Evolutionary conservation across 2,329 filamentous ascomycete genomes (phyloP), one percentile per base, ranked within the genome.

Genomic region (Cadophora gregata): DNA sequence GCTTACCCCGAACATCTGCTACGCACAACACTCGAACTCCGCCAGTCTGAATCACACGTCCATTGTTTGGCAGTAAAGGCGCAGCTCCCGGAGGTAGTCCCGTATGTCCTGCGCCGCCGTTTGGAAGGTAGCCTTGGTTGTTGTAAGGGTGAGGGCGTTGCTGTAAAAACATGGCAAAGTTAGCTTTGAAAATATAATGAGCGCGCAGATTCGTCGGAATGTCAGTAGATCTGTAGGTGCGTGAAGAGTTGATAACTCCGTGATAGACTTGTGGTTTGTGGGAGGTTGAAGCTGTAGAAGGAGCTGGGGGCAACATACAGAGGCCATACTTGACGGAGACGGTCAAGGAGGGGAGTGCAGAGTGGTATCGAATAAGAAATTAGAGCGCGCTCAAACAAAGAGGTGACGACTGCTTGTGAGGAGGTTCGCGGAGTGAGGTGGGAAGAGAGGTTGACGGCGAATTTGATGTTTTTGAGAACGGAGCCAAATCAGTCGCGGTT

Each of bases 1-100:
- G 19, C 81, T 73, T 80, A 91, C 89, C 89, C 87, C 89, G 85
- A 76, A 91, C 89, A 79, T 91, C 89, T 70, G 89, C 89, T 78
- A 91, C 88, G 78, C 89, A 91, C 62, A 91, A 83, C 62, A 91
- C 85, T 79, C 89, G 83, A 69, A 89, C 85, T 48, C 88, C 86
- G 21, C 88, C 88, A 63, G 84, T 87, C 77, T 90, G 87, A 75
- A 90, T 82, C 71, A 90, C 78, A 70, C 88, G 86, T 68, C 88
- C 88, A 77, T 90, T 88, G 78, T 90, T 90, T 65, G 88, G 88
- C 67, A 90, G 82, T 64, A 90, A 85, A 71, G 88, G 88, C 51
- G 86, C 84, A 71, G 87, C 88, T 76, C 87, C 87, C 48, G 86
- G 81, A 70, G 84, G 85, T 67, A 86, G 78, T 69, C 81, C 78